Base-by-base conservation (phyloP, 306 rosid species). In the Begonia masoniana region DNA sequence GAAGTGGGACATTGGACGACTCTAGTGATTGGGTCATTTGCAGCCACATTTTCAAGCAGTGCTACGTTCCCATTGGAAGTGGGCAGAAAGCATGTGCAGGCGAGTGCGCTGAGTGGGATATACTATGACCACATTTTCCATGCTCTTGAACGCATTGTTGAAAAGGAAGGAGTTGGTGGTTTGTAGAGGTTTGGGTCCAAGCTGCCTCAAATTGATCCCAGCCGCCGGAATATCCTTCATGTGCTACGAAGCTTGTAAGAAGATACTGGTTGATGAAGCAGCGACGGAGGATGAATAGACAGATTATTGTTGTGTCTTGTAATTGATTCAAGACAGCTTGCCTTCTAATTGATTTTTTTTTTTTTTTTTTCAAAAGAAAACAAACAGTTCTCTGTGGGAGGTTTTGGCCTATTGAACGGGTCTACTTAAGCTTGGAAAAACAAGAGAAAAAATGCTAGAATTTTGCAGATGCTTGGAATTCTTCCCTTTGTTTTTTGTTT, bases 1-100 rank as follows among this genome's bases (percentile, higher is more conserved):
- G 83, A 82, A 6, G 57, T 83, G 23, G 94, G 84, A 59, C 78
- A 81, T 57, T 52, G 78, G 12, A 63, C 63, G 55, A 87, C 96
- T 8, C 79, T 83, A 12, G 42, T 87, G 11, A 80, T 83, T 4
- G 96, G 89, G 45, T 87, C 94, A 31, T 77, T 87, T 16, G 78
- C 92, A 45, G 85, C 82, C 54, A 81, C 81, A 17, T 10, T 85
- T 59, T 85, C 95, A 36, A 74, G 96, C 17, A 58, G 54, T n/a
- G 83, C 86, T 36, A 87, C 96, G 19, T 87, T 78, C 71, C 94
- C 96, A 12, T 75, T 83, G 5, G 96, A 87, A 70, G 80, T 83
- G 36, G 94, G 87, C 43, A 73, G 96, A 41, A 81, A 81, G 81
- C 87, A 81, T 16, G 81, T 87, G 87, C 96, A 87, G 66, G 87